Evolutionary conservation across 2,329 filamentous ascomycete species (phyloP).

Genomic region (Fusarium buharicum): DNA sequence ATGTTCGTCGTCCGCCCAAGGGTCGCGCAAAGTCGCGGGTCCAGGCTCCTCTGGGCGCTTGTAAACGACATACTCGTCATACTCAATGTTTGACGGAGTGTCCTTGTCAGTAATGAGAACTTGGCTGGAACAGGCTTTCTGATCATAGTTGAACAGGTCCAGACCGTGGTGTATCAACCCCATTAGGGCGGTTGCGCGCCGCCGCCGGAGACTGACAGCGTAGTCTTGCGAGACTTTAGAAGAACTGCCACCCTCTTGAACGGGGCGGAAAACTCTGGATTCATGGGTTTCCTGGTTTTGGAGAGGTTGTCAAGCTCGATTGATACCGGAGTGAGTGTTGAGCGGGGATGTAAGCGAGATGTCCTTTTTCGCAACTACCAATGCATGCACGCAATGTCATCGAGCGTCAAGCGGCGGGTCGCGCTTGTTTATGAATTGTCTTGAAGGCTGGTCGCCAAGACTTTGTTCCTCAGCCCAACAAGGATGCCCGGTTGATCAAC

Average conservation of each 20-base stretch:
- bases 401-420: conserved; percentile 20
- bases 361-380: neutral
- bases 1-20: conserved; percentile 38
- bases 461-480: conserved; percentile 14
- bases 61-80: conserved; percentile 54
- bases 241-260: conserved; percentile 41
- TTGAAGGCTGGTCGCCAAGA: conserved; percentile 33
- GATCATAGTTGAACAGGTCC: conserved; percentile 54
- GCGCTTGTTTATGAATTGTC: conserved; percentile 31
- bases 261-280: conserved; percentile 35
- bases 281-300: conserved; percentile 34
- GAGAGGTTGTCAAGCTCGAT: conserved; percentile 3
- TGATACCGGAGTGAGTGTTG: conserved; percentile 1
- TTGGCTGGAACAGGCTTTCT: conserved; percentile 47
- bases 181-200: conserved; percentile 43
- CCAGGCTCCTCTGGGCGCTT: conserved; percentile 37
- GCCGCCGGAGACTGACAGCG: conserved; percentile 41
- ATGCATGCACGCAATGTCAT: conserved; percentile 1
- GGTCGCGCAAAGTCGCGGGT: conserved; percentile 7
- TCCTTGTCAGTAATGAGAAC: conserved; percentile 48
- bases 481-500: conserved; percentile 26
- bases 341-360: conserved; percentile 9
- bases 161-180: conserved; percentile 45
- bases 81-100: conserved; percentile 49
- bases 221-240: conserved; percentile 39